Evolutionary conservation across 2,329 filamentous ascomycete species (phyloP), one percentile per base, ranked within the genome.

Genomic region (Diplodia mutila): DNA sequence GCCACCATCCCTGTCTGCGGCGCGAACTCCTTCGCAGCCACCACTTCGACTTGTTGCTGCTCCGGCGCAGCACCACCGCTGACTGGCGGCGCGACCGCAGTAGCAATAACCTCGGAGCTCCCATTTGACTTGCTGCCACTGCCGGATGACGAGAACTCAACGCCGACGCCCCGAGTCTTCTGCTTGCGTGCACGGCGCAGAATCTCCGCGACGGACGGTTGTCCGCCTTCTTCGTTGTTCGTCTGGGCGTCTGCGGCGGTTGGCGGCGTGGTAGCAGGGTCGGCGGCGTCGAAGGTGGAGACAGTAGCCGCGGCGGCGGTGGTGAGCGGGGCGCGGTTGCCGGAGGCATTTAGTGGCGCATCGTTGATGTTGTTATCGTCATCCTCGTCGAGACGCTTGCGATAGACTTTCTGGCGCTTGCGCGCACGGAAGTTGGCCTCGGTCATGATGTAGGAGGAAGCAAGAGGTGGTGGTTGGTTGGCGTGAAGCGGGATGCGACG

Each of bases 1-100:
- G 86, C 85, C 0, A 89, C 83, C 69, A 89, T 80, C 0, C 91
- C 91, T 0, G 90, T 93, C 77, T 92, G 90, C 68, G 88, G 86
- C 65, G 89, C 88, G 75, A 94, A 94, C 49, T 90, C 87, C 68
- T 83, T 81, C 55, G 76, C 76, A 57, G 76, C 76, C 8, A 79
- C 77, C 61, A 77, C 78, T 48, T 82, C 74, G 39, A 73, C 71
- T 18, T 79, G 79, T 7, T 71, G 71, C 18, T 70, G 73, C 65
- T 71, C 73, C 65, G 71, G 77, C 68, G 74, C 77, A 1, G 74
- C 77, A 1, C 5, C 63, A 11, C n/a, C 66, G 73, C 75, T 68
- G 73, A 66, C 8, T 73, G 67, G 34, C 77, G 71, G 16, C 73
- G 74, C 54, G 71, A 32, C 74, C 75, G 9, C 71, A 70, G 11